These are phyloP conservation scores for Backusella australiensis DNA, from an alignment of 192 early-diverging fungal species.

Conservation along the genomic window DNA sequence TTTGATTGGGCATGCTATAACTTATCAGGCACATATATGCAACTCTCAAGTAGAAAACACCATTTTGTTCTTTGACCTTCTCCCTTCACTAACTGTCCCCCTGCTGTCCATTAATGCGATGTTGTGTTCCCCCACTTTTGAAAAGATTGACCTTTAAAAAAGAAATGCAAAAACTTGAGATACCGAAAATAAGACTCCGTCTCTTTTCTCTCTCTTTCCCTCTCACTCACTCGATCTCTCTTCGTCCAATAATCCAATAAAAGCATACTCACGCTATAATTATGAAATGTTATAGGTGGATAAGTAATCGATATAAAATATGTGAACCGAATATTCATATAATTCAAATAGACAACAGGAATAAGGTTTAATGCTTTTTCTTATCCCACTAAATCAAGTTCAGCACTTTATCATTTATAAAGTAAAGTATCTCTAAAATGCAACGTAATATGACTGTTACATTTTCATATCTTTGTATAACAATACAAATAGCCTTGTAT, in stretches of 20 bases:
- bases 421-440: neutral
- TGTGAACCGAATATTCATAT: neutral
- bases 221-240: neutral
- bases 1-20: neutral
- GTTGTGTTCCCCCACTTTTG: conserved; percentile 6
- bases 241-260: neutral
- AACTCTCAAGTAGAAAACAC: neutral
- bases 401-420: neutral
- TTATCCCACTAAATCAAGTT: neutral
- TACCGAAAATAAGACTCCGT: conserved; percentile 8
- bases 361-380: neutral
- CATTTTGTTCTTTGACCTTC: neutral
- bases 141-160: conserved; percentile 3
- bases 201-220: neutral
- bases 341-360: neutral
- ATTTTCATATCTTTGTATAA: conserved; percentile 2
- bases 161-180: conserved; percentile 3
- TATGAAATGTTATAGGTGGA: neutral
- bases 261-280: neutral
- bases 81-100: too few relatives aligned
- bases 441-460: neutral
- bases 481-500: neutral
- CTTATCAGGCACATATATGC: neutral
- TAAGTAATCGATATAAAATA: neutral
- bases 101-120: conserved; percentile 5